These are phyloP conservation scores for Zygnema circumcarinatum DNA, from an alignment of 139 green algal species.

Conservation along the genomic window DNA sequence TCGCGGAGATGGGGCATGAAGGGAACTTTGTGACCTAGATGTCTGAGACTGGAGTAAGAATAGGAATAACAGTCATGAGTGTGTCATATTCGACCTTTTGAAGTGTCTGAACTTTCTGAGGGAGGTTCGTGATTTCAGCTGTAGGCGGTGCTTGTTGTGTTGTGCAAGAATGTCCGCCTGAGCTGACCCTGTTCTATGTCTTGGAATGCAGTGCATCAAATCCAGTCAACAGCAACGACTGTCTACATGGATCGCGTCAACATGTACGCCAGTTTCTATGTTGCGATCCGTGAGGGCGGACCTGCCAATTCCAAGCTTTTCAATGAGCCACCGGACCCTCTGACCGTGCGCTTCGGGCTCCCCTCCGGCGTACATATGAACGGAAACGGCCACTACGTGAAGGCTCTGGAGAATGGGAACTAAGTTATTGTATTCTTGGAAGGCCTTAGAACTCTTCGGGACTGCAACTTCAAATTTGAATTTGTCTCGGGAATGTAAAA, in stretches of 20 bases:
- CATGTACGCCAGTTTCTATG: slow-evolving; percentile 62
- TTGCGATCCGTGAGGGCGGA: slow-evolving; percentile 45
- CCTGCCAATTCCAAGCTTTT: slow-evolving; percentile 3
- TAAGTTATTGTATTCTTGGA: neutral
- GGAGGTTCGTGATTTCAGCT: too few relatives aligned
- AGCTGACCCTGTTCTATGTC: too few relatives aligned
- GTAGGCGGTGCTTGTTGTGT: too few relatives aligned
- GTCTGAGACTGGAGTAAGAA: too few relatives aligned
- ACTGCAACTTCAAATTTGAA: neutral
- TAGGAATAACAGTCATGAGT: too few relatives aligned
- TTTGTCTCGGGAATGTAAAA: neutral
- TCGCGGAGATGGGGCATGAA: too few relatives aligned
- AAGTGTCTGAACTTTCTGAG: too few relatives aligned
- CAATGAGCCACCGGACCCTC: slow-evolving; percentile 34
- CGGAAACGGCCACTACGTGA: neutral
- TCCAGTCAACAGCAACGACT: slow-evolving; percentile 73
- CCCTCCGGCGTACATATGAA: slow-evolving; percentile 16
- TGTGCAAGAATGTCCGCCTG: too few relatives aligned
- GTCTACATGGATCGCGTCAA: slow-evolving; percentile 86
- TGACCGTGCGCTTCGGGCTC: neutral
- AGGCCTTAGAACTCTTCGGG: neutral
- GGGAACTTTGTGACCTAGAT: too few relatives aligned
- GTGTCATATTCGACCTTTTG: too few relatives aligned
- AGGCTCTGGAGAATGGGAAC: slow-evolving; percentile 4
- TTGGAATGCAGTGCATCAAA: slow-evolving; percentile 74